phyloP scores from a whole-genome alignment of 768 basidiomycete species.

The Collybiopsis luxurians region DNA sequence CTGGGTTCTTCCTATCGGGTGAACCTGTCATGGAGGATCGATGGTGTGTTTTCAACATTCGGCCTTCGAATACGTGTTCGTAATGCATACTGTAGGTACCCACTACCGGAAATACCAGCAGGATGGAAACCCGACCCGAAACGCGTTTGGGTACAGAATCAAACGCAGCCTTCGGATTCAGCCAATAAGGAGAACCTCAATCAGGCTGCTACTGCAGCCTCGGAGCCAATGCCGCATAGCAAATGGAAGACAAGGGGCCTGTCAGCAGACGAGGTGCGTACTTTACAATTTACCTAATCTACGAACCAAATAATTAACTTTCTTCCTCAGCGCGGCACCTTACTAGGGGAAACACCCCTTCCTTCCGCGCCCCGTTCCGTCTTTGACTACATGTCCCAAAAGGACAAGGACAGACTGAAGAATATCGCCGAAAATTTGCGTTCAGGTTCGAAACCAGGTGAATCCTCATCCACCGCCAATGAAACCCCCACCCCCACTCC shows the following conservation, averaged over 20 bases:
- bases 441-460: slow-evolving; percentile 17
- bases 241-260: slow-evolving; percentile 56
- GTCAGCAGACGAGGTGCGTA: slow-evolving; percentile 70
- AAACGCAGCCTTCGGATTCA: slow-evolving; percentile 15
- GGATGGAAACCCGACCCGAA: slow-evolving; percentile 86
- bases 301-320: too few species aligned
- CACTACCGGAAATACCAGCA: slow-evolving; percentile 74
- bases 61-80: not conserved
- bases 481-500: slow-evolving; percentile 13
- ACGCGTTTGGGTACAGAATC: slow-evolving; percentile 59
- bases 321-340: slow-evolving; percentile 63
- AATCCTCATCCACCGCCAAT: slow-evolving; percentile 19
- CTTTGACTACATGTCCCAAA: slow-evolving; percentile 92
- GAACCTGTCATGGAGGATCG: slow-evolving; percentile 67
- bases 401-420: slow-evolving; percentile 79
- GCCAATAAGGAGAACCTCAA: slow-evolving; percentile 41
- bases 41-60: slow-evolving; percentile 45
- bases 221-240: slow-evolving; percentile 34
- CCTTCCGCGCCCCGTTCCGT: slow-evolving; percentile 74
- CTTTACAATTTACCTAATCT: not conserved
- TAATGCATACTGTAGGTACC: slow-evolving; percentile 56
- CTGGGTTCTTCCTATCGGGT: slow-evolving; percentile 72
- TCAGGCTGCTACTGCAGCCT: slow-evolving; percentile 9
- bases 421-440: slow-evolving; percentile 41
- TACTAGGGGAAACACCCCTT: slow-evolving; percentile 80